Evolutionary conservation across 768 basidiomycete species (phyloP), one percentile per base, ranked within the genome.

Genomic region (Cystobasidium ongulense): DNA sequence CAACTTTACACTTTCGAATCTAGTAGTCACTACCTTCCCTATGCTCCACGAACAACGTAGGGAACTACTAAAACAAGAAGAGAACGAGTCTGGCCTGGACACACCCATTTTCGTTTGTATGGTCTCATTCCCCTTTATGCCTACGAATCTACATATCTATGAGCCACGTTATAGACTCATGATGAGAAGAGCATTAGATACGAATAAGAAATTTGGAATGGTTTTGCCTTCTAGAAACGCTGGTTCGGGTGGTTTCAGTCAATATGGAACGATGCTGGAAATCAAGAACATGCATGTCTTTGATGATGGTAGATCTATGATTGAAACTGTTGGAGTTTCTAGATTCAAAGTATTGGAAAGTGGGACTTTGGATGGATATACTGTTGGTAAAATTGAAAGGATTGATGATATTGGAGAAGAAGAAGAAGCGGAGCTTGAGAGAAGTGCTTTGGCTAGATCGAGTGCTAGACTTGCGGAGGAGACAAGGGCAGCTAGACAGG

Each of bases 161-260:
- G 95, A 98, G 80, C 95, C 95, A 0, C 85, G 90, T 83, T 87
- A 97, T 80, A 89, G 95, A 7, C 85, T 98, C 63, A 97, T 98
- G 95, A 88, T 98, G 67, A 89, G 95, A 27, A 88, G 95, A n/a
- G 92, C 90, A 80, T 88, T 97, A 72, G 88, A 91, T 78, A 87
- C 85, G 18, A 83, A 83, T 52, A 90, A 90, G n/a, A 84, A 85
- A 27, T 96, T 98, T 81, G 95, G 95, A 41, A 97, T 97, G 91
- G 86, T 96, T 78, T 88, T 95, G 83, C 88, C 90, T 17, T 84
- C 86, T 1, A 81, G 84, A 25, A 80, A 82, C 27, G 81, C 83
- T 0, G 80, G 75, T 81, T 82, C 78, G 62, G 84, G 74, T 80
- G 86, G 84, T 23, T 84, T 85, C 39, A 81, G 83, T 77, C 88